Conservation (phyloP, 495 filamentous ascomycete genomes). For the Chaetomium cochliodes region DNA sequence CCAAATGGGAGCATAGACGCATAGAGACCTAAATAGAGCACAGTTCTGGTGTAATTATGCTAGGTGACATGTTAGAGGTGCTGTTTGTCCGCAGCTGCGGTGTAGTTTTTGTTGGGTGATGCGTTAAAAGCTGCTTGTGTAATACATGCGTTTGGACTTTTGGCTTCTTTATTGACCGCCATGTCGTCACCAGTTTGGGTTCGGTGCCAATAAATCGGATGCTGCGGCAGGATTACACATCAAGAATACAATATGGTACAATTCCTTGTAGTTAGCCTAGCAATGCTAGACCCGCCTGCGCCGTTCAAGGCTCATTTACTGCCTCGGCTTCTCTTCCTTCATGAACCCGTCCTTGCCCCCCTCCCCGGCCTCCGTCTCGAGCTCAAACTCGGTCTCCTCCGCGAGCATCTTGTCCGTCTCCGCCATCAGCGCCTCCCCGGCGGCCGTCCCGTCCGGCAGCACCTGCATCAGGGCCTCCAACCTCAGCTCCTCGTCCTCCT, state of each 20-base stretch:
- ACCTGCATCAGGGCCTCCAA: constrained; percentile 19
- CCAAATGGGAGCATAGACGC: background rate
- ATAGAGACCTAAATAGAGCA: background rate
- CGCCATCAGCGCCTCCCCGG: constrained; percentile 30
- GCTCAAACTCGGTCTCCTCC: constrained; percentile 41
- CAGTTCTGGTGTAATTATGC: background rate
- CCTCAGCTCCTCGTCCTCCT: background rate
- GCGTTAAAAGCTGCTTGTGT: no score
- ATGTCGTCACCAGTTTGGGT: no score
- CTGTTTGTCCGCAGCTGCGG: no score
- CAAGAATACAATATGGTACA: constrained; percentile 29
- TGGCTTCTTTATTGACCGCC: background rate
- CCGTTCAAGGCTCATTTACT: background rate
- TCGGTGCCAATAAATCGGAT: background rate
- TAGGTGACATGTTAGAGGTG: no score
- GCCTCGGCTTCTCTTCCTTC: constrained; percentile 24
- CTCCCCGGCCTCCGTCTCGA: constrained; percentile 28
- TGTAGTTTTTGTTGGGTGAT: no score
- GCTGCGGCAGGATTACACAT: constrained; percentile 17
- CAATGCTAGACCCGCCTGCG: background rate
- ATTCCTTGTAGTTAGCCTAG: background rate
- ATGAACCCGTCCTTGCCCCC: constrained; percentile 27
- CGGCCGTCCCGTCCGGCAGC: constrained; percentile 12
- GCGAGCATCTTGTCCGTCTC: constrained; percentile 44
- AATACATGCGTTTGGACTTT: background rate